These are phyloP conservation scores for Leccinum truebloodii DNA, from an alignment of 768 basidiomycete genomes.

Conservation along the genomic window DNA sequence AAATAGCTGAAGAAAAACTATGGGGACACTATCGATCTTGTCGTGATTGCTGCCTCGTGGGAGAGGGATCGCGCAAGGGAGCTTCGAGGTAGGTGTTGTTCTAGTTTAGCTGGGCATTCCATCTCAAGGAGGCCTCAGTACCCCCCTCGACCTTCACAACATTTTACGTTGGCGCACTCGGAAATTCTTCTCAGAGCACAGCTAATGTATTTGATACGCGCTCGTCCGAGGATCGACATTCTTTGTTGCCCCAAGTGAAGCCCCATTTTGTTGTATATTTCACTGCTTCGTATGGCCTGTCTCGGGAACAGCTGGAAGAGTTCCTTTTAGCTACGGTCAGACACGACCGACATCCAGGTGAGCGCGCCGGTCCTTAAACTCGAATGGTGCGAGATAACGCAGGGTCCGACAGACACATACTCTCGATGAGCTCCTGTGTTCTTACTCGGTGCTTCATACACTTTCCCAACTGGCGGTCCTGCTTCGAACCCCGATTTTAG, in stretches of 20 bases:
- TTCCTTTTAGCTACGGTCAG: conserved; percentile 52
- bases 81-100: conserved; percentile 56
- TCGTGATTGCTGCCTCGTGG: conserved; percentile 77
- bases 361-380: neutral
- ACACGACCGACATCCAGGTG: conserved; percentile 27
- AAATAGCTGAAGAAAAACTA: conserved; percentile 78
- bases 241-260: conserved; percentile 38
- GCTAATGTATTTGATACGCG: conserved; percentile 33
- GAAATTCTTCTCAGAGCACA: conserved; percentile 46
- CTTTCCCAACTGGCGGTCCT: conserved; percentile 56
- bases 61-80: conserved; percentile 76
- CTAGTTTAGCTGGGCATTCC: neutral
- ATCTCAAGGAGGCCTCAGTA: conserved; percentile 43
- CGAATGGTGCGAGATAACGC: conserved; percentile 1
- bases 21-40: conserved; percentile 80
- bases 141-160: conserved; percentile 71
- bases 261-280: conserved; percentile 78
- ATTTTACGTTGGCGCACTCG: conserved; percentile 73
- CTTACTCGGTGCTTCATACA: conserved; percentile 48
- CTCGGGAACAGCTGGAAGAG: conserved; percentile 65
- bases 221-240: neutral
- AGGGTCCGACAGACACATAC: neutral
- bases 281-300: conserved; percentile 73
- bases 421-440: conserved; percentile 48
- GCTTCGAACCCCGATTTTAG: conserved; percentile 61